Evolutionary conservation across 495 filamentous ascomycete genomes (phyloP).

Genomic region (Podospora australis): DNA sequence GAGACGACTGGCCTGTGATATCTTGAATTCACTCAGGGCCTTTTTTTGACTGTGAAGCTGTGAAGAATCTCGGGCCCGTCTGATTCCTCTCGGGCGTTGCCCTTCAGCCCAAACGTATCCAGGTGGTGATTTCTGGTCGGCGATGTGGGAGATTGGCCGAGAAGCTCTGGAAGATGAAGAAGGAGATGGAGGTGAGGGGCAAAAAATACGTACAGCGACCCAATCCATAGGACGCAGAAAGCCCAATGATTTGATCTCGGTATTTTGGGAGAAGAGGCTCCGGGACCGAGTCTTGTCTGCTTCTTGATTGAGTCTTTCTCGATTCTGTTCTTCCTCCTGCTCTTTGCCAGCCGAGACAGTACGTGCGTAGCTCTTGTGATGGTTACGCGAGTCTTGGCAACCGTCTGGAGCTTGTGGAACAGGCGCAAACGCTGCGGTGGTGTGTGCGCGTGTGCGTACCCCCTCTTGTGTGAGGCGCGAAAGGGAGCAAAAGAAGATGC

Average conservation of each 20-base stretch:
- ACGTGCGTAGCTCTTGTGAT: constrained; percentile 10
- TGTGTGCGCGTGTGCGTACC: too few species aligned
- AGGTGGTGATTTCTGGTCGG: too few species aligned
- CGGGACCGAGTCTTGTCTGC: constrained; percentile 3
- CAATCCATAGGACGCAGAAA: not conserved
- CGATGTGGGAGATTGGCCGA: too few species aligned
- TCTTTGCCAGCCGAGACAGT: constrained; percentile 10
- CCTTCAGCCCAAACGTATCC: too few species aligned
- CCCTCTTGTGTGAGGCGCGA: not conserved
- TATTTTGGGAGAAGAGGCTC: constrained; percentile 1
- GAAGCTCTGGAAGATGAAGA: too few species aligned
- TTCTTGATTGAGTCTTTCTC: not conserved
- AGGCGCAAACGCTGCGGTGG: not conserved
- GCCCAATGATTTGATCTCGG: too few species aligned
- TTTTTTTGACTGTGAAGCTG: too few species aligned
- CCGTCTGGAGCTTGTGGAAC: constrained; percentile 8
- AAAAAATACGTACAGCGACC: not conserved
- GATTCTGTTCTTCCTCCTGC: not conserved
- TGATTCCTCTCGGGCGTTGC: too few species aligned
- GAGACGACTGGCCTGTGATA: too few species aligned
- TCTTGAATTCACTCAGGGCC: too few species aligned
- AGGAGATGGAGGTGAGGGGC: not conserved
- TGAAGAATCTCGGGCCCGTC: too few species aligned
- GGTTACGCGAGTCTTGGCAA: constrained; percentile 7
- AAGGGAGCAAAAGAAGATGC: not conserved